These are phyloP conservation scores for Phaeodactylum tricornutum DNA, from an alignment of 108 stramenopile genomes.

Conservation along the genomic window DNA sequence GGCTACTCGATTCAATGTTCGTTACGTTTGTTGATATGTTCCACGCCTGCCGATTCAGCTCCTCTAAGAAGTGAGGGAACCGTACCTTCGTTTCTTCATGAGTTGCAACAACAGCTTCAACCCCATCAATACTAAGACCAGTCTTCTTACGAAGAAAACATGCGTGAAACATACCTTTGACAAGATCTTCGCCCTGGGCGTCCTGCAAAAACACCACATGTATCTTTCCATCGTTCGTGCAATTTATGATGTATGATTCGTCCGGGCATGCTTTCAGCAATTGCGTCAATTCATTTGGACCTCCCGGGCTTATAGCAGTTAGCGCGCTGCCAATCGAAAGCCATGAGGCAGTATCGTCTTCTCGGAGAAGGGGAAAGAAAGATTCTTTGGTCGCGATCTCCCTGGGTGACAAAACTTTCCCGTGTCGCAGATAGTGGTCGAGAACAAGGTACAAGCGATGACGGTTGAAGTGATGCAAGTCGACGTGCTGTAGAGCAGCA, in stretches of 20 bases:
- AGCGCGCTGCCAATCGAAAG: slow-evolving; percentile 46
- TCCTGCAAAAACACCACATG: too few relatives aligned
- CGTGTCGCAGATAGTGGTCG: slow-evolving; percentile 28
- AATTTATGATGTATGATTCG: slow-evolving; percentile 13
- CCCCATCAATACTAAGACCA: background rate
- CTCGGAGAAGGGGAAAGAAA: slow-evolving; percentile 44
- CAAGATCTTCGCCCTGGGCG: slow-evolving; percentile 34
- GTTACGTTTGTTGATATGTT: too few relatives aligned
- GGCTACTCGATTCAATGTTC: too few relatives aligned
- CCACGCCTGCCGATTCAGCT: background rate
- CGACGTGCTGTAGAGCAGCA: slow-evolving; percentile 58
- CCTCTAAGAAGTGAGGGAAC: background rate
- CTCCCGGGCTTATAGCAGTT: slow-evolving; percentile 26
- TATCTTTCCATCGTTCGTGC: too few relatives aligned
- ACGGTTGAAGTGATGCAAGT: slow-evolving; percentile 67
- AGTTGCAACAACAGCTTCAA: background rate
- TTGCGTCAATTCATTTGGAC: slow-evolving; percentile 24
- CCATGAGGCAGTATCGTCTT: slow-evolving; percentile 32
- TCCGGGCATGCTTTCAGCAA: slow-evolving; percentile 4
- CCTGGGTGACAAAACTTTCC: slow-evolving; percentile 24
- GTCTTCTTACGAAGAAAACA: slow-evolving; percentile 11
- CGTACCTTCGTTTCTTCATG: background rate
- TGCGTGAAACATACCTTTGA: slow-evolving; percentile 63
- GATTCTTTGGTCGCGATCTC: slow-evolving; percentile 48
- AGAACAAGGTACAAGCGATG: slow-evolving; percentile 59